Evolutionary conservation across 148 eudicot species (phyloP).

Genomic region (Rhododendron henanense): DNA sequence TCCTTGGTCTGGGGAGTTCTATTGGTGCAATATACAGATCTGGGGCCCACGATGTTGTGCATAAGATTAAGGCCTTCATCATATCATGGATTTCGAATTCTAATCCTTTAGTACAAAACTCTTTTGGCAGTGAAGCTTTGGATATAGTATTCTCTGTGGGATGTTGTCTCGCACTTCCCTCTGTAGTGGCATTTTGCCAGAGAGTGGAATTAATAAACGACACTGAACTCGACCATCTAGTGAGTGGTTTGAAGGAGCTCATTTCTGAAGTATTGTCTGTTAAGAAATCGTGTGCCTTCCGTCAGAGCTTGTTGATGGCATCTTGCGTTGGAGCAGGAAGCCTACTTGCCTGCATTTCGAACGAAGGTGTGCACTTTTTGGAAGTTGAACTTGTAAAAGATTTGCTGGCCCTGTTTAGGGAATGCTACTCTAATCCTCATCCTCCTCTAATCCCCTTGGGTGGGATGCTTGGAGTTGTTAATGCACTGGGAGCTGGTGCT

Average conservation of each 20-base stretch:
- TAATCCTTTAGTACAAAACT: conserved; percentile 22
- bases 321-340: conserved; percentile 82
- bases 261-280: conserved; percentile 50
- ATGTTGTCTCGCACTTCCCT: conserved; percentile 80
- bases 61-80: conserved; percentile 49
- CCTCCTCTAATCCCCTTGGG: conserved; percentile 76
- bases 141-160: conserved; percentile 45
- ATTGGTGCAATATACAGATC: conserved; percentile 67
- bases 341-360: conserved; percentile 60
- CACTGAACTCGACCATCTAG: conserved; percentile 45
- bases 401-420: conserved; percentile 48
- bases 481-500: conserved; percentile 84
- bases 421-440: conserved; percentile 51
- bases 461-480: conserved; percentile 87
- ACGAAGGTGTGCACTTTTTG: conserved; percentile 58
- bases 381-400: conserved; percentile 45
- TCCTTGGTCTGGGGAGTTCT: conserved; percentile 75
- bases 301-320: conserved; percentile 72
- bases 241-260: conserved; percentile 51
- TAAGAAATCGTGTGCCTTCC: conserved; percentile 38
- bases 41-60: conserved; percentile 66
- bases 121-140: conserved; percentile 14
- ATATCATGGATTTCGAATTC: conserved; percentile 55
- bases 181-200: conserved; percentile 60
- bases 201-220: conserved; percentile 70